Percentiles rank a stretch among this genome's conserved stretches.
Evolutionary conservation across 495 filamentous ascomycete species (phyloP).

Genomic region (Penicillium coffeae): DNA sequence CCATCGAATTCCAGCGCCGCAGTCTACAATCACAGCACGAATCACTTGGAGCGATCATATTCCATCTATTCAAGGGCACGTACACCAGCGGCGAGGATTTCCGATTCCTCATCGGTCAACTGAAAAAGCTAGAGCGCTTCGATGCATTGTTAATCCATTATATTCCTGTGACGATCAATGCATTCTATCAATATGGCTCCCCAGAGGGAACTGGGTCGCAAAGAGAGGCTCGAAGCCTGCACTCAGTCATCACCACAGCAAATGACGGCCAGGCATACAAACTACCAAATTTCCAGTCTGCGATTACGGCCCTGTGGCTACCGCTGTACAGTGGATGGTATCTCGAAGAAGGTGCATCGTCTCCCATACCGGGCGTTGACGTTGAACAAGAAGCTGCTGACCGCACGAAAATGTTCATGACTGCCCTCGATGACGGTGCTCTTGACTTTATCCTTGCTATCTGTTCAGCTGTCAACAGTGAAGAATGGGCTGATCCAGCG

Average conservation of each 20-base stretch:
- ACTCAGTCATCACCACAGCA: slow-evolving; percentile 59
- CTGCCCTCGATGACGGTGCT: slow-evolving; percentile 81
- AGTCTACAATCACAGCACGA: slow-evolving; percentile 85
- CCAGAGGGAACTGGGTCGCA: slow-evolving; percentile 58
- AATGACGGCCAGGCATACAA: slow-evolving; percentile 64
- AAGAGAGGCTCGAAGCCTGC: slow-evolving; percentile 62
- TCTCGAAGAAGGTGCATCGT: slow-evolving; percentile 59
- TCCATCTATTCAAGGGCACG: slow-evolving; percentile 69
- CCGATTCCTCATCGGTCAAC: slow-evolving; percentile 55
- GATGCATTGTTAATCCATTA: slow-evolving; percentile 72
- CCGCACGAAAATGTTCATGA: slow-evolving; percentile 65
- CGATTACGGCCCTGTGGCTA: slow-evolving; percentile 76
- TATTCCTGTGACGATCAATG: slow-evolving; percentile 69
- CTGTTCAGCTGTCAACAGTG: slow-evolving; percentile 67
- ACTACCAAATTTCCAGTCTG: slow-evolving; percentile 69
- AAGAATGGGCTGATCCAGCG: slow-evolving; percentile 78
- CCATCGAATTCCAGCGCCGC: slow-evolving; percentile 64
- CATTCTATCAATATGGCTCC: slow-evolving; percentile 70
- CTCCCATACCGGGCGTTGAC: slow-evolving; percentile 52
- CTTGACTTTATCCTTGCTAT: slow-evolving; percentile 87
- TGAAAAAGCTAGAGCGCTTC: slow-evolving; percentile 68
- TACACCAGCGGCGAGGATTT: slow-evolving; percentile 70
- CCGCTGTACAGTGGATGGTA: slow-evolving; percentile 90
- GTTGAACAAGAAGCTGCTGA: slow-evolving; percentile 62
- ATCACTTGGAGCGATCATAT: slow-evolving; percentile 70